phyloP scores from a whole-genome alignment of 257 asterid species.

The Parsonsia alboflavescens region DNA sequence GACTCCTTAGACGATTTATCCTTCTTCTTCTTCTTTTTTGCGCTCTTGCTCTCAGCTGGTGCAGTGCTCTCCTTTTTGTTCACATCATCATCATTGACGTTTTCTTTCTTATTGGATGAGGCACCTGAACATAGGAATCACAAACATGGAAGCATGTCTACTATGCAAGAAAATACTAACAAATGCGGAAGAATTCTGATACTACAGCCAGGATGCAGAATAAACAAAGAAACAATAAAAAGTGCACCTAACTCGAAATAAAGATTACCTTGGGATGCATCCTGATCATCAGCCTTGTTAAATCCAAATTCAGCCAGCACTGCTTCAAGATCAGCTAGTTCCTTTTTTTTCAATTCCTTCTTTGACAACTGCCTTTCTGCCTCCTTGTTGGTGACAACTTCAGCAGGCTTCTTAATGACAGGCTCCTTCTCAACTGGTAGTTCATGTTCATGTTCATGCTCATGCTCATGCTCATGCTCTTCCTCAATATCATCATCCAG shows the following conservation, averaged over 20 bases:
- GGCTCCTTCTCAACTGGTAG: constrained; percentile 47
- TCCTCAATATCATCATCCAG: constrained; percentile 60
- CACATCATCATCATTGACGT: constrained; percentile 37
- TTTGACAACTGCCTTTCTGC: constrained; percentile 88
- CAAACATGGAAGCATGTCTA: background rate
- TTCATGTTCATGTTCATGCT: too few relatives aligned
- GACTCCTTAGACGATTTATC: constrained; percentile 64
- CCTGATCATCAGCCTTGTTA: constrained; percentile 43
- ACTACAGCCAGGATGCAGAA: background rate
- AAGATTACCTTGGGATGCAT: constrained; percentile 53
- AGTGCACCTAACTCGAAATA: background rate
- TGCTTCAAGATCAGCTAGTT: constrained; percentile 93
- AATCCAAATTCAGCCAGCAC: constrained; percentile 82
- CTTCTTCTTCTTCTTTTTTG: constrained; percentile 92
- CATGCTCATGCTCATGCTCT: constrained; percentile 73
- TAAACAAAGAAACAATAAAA: background rate
- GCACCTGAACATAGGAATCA: constrained; percentile 29
- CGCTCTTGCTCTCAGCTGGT: constrained; percentile 71
- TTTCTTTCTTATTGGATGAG: constrained; percentile 41
- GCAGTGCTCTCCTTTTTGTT: constrained; percentile 50
- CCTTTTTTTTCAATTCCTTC: constrained; percentile 93
- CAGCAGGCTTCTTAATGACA: constrained; percentile 37
- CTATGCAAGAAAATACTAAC: background rate
- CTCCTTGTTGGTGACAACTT: constrained; percentile 59
- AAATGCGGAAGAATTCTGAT: background rate